A percentile compares a stretch with the other conserved stretches of the same genome.
phyloP scores from a whole-genome alignment of 2,329 filamentous ascomycete genomes.

The Fusarium udum region DNA sequence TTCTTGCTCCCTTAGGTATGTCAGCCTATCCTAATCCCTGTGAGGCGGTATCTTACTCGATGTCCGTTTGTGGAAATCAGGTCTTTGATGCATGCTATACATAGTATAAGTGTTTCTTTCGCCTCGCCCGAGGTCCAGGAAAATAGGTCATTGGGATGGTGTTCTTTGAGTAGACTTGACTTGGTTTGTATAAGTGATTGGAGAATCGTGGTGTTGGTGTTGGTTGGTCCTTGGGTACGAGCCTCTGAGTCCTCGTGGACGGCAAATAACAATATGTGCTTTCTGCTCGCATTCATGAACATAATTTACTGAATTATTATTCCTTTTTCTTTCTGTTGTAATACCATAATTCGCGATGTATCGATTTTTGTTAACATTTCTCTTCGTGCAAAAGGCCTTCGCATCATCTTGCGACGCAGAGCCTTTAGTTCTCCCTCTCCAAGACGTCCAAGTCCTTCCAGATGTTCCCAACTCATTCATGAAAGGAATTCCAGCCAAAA shows the following conservation, averaged over 20 bases:
- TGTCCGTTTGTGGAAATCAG: not conserved
- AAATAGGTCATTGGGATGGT: not conserved
- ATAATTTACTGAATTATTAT: not conserved
- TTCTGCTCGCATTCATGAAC: not conserved
- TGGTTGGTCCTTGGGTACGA: not conserved
- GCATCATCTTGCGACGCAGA: constrained; percentile 25
- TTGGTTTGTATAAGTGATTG: not conserved
- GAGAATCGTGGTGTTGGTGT: not conserved
- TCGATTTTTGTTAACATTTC: not conserved
- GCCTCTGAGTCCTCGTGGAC: not conserved
- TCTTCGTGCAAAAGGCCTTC: not conserved
- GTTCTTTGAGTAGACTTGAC: not conserved
- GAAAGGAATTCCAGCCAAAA: constrained; percentile 39
- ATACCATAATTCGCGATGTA: not conserved
- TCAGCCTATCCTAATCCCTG: not conserved
- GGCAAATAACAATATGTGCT: not conserved
- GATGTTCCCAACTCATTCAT: constrained; percentile 41
- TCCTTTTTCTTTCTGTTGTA: not conserved
- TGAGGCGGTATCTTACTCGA: not conserved
- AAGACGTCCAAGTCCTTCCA: constrained; percentile 39
- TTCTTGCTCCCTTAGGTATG: not conserved
- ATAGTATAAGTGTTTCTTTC: not conserved
- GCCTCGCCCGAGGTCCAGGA: not conserved
- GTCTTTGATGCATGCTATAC: not conserved
- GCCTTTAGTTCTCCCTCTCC: constrained; percentile 21